Percentiles rank a stretch among this genome's conserved stretches.
These are phyloP conservation scores for Achlya hypogyna DNA, from an alignment of 352 stramenopile species.

Conservation along the genomic window DNA sequence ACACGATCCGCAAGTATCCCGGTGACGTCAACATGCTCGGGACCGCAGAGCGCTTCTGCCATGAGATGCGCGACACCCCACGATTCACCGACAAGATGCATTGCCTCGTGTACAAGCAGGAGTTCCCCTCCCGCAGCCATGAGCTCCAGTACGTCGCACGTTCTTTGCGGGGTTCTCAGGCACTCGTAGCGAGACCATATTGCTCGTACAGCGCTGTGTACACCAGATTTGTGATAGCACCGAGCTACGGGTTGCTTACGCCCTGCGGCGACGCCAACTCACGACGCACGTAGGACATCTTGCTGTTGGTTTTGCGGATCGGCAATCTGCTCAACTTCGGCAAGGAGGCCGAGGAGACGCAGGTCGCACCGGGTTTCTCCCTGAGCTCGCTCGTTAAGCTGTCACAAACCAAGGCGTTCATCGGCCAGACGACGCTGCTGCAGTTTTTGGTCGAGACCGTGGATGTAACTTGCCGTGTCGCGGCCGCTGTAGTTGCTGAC, in stretches of 20 bases:
- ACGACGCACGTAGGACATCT: conserved; percentile 6
- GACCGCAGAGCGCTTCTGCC: conserved; percentile 65
- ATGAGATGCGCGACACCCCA: conserved; percentile 58
- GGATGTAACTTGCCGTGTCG: conserved; percentile 30
- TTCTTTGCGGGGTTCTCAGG: conserved; percentile 6
- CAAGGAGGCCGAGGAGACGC: conserved; percentile 33
- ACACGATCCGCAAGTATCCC: conserved; percentile 53
- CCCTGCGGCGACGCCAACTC: background rate
- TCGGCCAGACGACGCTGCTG: conserved; percentile 69
- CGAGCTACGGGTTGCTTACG: conserved; percentile 30
- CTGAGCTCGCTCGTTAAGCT: conserved; percentile 74
- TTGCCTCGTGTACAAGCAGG: conserved; percentile 77
- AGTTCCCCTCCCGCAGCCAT: conserved; percentile 66
- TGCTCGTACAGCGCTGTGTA: conserved; percentile 63
- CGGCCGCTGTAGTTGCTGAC: background rate
- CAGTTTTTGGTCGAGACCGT: conserved; percentile 83
- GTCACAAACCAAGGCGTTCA: conserved; percentile 81
- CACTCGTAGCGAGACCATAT: conserved; percentile 41
- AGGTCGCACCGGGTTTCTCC: conserved; percentile 53
- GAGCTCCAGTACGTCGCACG: conserved; percentile 42
- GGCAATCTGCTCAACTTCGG: conserved; percentile 74
- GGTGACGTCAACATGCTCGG: conserved; percentile 52
- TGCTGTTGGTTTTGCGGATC: conserved; percentile 44
- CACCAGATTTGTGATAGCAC: conserved; percentile 71
- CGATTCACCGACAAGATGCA: conserved; percentile 62